Percentiles rank a stretch among this genome's conserved stretches.
These are phyloP conservation scores for Lepiota venenata DNA, from an alignment of 768 basidiomycete species.

Conservation along the genomic window DNA sequence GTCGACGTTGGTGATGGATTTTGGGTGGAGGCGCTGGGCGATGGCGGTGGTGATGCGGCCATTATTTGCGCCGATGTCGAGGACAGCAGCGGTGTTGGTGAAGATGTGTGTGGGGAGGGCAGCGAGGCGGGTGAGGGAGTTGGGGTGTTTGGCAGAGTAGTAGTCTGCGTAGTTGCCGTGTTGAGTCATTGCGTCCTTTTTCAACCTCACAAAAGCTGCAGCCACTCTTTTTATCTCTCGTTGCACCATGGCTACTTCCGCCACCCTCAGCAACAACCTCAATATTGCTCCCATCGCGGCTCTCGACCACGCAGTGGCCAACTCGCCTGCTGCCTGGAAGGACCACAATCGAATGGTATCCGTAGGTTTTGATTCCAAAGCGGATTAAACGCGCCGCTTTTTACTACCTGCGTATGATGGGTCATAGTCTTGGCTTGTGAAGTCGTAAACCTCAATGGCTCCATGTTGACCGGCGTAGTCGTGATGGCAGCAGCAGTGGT, in stretches of 20 bases:
- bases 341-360: constrained; percentile 74
- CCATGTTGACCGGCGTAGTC: background rate
- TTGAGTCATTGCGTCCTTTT: constrained; percentile 17
- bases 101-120: constrained; percentile 57
- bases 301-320: constrained; percentile 58
- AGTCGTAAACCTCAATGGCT: constrained; percentile 17
- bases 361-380: constrained; percentile 74
- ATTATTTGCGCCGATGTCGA: constrained; percentile 88
- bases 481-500: constrained; percentile 2
- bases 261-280: constrained; percentile 46
- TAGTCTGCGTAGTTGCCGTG: constrained; percentile 81
- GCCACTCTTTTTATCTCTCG: constrained; percentile 12
- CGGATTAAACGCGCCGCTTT: constrained; percentile 94
- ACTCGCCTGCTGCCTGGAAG: constrained; percentile 75
- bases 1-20: constrained; percentile 76
- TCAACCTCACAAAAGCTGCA: constrained; percentile 12
- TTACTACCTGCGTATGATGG: constrained; percentile 63
- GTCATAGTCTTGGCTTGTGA: constrained; percentile 36
- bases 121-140: constrained; percentile 58
- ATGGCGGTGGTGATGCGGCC: constrained; percentile 63
- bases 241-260: constrained; percentile 17
- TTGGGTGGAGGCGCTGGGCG: constrained; percentile 47
- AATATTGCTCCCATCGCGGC: constrained; percentile 51
- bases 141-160: constrained; percentile 66
- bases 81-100: constrained; percentile 47